phyloP scores from a whole-genome alignment of 768 basidiomycete genomes.

The Auriculariales sp. region DNA sequence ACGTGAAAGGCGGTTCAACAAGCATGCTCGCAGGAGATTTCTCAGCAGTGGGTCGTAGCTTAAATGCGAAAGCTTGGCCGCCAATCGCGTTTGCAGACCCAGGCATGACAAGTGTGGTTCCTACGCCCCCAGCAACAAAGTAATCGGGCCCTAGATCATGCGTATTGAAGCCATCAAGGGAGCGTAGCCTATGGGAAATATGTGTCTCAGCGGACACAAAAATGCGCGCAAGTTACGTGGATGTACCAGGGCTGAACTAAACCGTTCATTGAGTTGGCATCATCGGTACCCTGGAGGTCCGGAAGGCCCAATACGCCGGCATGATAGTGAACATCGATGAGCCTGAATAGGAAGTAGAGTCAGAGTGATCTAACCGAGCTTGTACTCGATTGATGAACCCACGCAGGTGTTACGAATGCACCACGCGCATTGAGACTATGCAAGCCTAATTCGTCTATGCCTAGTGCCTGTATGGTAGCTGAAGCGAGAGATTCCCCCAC shows the following conservation, averaged over 20 bases:
- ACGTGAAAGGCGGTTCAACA: slow-evolving; percentile 55
- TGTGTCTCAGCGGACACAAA: too few relatives aligned
- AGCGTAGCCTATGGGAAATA: slow-evolving; percentile 59
- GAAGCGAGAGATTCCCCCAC: slow-evolving; percentile 31
- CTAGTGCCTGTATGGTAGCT: slow-evolving; percentile 10
- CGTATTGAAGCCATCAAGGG: slow-evolving; percentile 67
- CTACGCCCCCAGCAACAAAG: slow-evolving; percentile 68
- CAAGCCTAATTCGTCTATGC: slow-evolving; percentile 21
- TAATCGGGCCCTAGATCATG: slow-evolving; percentile 62
- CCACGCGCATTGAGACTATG: slow-evolving; percentile 48
- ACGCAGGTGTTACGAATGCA: slow-evolving; percentile 72
- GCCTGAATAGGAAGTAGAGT: slow-evolving; percentile 9
- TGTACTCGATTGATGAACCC: too few relatives aligned
- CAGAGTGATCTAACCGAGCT: too few relatives aligned
- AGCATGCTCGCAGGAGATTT: slow-evolving; percentile 61
- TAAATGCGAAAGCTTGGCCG: slow-evolving; percentile 66
- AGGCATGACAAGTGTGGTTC: slow-evolving; percentile 62
- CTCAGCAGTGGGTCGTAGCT: slow-evolving; percentile 57
- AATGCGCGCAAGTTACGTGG: too few relatives aligned
- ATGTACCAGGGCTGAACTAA: neutral
- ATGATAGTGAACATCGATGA: slow-evolving; percentile 34
- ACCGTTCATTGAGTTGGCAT: neutral
- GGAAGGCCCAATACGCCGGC: slow-evolving; percentile 26
- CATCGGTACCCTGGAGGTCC: slow-evolving; percentile 15
- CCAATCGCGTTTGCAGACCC: slow-evolving; percentile 61